phyloP scores from a whole-genome alignment of 257 asterid genomes.

The Cordia subcordata region DNA sequence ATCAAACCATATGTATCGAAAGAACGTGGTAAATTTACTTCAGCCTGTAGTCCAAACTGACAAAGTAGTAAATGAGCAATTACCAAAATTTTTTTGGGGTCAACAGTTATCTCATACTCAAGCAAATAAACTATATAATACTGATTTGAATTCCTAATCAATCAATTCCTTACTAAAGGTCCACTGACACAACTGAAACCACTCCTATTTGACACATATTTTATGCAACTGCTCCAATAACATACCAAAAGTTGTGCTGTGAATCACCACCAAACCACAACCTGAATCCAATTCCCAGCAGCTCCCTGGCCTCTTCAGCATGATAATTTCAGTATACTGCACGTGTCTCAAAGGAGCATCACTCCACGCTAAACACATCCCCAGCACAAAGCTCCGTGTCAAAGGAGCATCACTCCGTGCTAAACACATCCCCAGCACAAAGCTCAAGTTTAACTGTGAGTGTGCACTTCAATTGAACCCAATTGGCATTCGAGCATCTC shows the following conservation, averaged over 20 bases:
- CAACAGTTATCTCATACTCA: too few relatives aligned
- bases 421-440: conserved; percentile 31
- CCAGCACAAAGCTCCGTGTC: conserved; percentile 26
- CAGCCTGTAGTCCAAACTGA: too few relatives aligned
- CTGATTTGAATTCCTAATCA: too few relatives aligned
- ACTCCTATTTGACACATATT: too few relatives aligned
- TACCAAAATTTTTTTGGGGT: too few relatives aligned
- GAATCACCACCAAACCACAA: conserved; percentile 26
- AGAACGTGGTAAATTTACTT: too few relatives aligned
- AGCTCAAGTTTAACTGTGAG: conserved; percentile 25
- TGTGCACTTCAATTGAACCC: conserved; percentile 40
- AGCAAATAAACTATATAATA: too few relatives aligned
- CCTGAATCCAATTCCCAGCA: conserved; percentile 18
- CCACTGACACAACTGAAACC: too few relatives aligned
- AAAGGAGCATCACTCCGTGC: conserved; percentile 27
- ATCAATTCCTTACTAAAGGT: too few relatives aligned
- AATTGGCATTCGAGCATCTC: conserved; percentile 44
- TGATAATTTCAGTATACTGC: conserved; percentile 22
- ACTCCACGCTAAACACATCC: conserved; percentile 30
- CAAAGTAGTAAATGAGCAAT: too few relatives aligned
- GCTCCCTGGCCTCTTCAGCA: conserved; percentile 29
- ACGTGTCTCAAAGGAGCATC: conserved; percentile 31
- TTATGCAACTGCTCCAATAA: neutral
- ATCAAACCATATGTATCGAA: too few relatives aligned
- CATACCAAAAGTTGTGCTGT: conserved; percentile 16